These are phyloP conservation scores for Xylaria bambusicola DNA, from an alignment of 495 filamentous ascomycete species.

Conservation along the genomic window DNA sequence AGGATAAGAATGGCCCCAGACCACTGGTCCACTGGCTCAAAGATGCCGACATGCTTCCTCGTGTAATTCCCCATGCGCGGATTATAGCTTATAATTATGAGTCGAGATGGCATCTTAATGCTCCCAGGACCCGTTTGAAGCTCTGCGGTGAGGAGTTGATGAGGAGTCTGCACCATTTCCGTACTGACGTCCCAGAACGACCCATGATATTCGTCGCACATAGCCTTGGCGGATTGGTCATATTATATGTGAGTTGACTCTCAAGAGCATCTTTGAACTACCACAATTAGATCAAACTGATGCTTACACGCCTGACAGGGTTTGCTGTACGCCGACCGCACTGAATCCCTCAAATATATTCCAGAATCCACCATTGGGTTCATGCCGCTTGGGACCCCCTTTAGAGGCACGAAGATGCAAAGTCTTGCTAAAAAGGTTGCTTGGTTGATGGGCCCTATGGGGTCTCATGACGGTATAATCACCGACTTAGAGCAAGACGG, in stretches of 20 bases:
- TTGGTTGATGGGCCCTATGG: not conserved
- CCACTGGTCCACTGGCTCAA: conserved; percentile 10
- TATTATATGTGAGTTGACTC: conserved; percentile 7
- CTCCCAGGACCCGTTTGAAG: not conserved
- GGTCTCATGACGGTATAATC: not conserved
- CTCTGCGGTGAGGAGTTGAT: conserved; percentile 12
- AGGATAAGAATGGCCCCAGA: not conserved
- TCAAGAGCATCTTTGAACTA: not conserved
- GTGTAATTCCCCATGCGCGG: not conserved
- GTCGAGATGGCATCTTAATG: conserved; percentile 5
- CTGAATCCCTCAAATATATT: not conserved
- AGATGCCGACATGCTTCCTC: conserved; percentile 2
- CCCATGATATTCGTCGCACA: conserved; percentile 9
- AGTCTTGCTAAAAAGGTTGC: not conserved
- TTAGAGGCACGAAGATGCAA: conserved; percentile 13
- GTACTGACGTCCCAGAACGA: not conserved
- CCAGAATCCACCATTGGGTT: not conserved
- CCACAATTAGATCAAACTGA: too few relatives aligned
- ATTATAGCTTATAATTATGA: conserved; percentile 13
- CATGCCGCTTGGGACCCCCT: conserved; percentile 3
- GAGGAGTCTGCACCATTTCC: not conserved
- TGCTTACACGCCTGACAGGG: not conserved
- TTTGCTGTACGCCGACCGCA: not conserved
- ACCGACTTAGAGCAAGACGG: not conserved
- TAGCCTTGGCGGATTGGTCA: conserved; percentile 1